phyloP scores from a whole-genome alignment of 352 stramenopile species.

The Globisporangium canariense region DNA sequence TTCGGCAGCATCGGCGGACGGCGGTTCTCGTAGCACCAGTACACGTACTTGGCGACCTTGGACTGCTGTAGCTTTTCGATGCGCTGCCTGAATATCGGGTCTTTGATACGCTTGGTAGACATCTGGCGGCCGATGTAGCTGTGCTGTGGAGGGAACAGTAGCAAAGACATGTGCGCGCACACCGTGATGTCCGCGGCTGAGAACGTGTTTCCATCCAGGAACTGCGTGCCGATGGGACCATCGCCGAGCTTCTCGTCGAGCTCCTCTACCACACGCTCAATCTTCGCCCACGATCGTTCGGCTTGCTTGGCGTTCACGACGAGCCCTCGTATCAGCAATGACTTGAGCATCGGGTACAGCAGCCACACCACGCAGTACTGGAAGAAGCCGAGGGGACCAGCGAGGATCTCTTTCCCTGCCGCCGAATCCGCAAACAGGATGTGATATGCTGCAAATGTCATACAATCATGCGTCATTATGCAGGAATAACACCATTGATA shows the following conservation, averaged over 20 bases:
- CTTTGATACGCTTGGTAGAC: constrained; percentile 19
- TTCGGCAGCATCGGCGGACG: constrained; percentile 21
- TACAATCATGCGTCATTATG: background rate
- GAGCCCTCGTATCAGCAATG: constrained; percentile 26
- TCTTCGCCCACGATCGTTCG: constrained; percentile 25
- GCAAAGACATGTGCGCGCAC: constrained; percentile 42
- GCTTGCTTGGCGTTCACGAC: constrained; percentile 30
- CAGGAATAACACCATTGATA: too few relatives aligned
- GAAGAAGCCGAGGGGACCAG: constrained; percentile 17
- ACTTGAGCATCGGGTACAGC: constrained; percentile 29
- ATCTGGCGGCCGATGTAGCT: constrained; percentile 33
- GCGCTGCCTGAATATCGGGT: constrained; percentile 25
- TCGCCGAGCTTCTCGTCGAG: constrained; percentile 30
- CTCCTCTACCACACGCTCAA: constrained; percentile 26
- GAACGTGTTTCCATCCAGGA: constrained; percentile 36
- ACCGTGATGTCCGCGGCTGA: constrained; percentile 52
- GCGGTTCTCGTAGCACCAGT: constrained; percentile 55
- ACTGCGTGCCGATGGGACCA: constrained; percentile 32
- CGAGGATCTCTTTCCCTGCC: constrained; percentile 22
- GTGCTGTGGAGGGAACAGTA: constrained; percentile 37
- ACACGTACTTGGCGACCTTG: constrained; percentile 40
- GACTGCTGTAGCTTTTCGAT: constrained; percentile 29
- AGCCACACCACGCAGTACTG: constrained; percentile 24
- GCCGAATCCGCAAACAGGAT: constrained; percentile 26
- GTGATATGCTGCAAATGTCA: constrained; percentile 26